Evolutionary conservation across 257 asterid species (phyloP).

Genomic region (Petunia axillaris): DNA sequence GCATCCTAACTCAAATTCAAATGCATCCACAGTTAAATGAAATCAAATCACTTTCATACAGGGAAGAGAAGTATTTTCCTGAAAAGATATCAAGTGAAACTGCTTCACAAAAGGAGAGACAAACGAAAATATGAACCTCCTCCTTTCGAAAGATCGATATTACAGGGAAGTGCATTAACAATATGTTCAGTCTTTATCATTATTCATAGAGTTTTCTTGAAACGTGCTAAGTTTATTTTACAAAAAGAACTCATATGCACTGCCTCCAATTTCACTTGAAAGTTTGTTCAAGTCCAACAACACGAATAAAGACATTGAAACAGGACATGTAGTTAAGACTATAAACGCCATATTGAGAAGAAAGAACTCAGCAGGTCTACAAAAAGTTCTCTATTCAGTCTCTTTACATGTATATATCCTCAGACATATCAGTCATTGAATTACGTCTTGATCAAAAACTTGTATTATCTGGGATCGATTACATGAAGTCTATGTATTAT

Average conservation of each 20-base stretch:
- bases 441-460: neutral
- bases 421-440: neutral
- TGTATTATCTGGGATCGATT: neutral
- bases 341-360: neutral
- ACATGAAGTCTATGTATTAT: neutral
- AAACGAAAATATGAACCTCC: neutral
- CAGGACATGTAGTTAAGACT: neutral
- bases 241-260: too few species aligned
- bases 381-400: neutral
- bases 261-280: neutral
- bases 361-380: neutral
- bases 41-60: neutral
- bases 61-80: neutral
- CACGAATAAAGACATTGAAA: neutral
- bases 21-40: constrained; percentile 3
- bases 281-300: neutral
- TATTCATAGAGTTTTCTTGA: neutral
- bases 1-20: constrained; percentile 8
- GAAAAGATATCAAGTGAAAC: neutral
- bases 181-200: neutral
- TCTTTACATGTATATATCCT: neutral
- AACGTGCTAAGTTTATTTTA: neutral
- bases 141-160: neutral
- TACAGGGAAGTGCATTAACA: neutral
- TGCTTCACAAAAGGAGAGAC: neutral